Percentiles rank a stretch among this genome's conserved stretches.
These are phyloP conservation scores for Kwoniella europaea DNA, from an alignment of 768 basidiomycete species.

Conservation along the genomic window DNA sequence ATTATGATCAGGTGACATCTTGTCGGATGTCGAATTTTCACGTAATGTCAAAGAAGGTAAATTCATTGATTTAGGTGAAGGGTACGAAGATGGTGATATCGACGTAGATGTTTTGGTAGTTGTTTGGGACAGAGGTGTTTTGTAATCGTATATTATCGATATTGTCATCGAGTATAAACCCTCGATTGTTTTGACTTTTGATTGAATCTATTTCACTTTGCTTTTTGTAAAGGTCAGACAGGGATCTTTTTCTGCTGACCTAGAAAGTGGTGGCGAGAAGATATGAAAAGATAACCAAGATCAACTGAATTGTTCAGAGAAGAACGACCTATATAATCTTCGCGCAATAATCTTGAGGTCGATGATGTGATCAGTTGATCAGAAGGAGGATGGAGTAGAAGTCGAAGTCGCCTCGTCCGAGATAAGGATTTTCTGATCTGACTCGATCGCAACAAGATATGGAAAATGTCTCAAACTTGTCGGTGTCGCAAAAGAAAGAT, in stretches of 20 bases:
- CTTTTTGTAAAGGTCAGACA: too few species aligned
- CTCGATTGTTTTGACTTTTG: not conserved
- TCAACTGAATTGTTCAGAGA: not conserved
- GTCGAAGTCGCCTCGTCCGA: not conserved
- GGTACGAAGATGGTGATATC: slow-evolving; percentile 15
- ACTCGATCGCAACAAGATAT: not conserved
- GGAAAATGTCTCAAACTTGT: not conserved
- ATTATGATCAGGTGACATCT: not conserved
- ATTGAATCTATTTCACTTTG: not conserved
- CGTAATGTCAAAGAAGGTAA: slow-evolving; percentile 8
- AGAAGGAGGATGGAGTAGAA: not conserved
- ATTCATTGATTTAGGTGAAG: slow-evolving; percentile 31
- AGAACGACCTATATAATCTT: too few species aligned
- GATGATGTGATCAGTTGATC: not conserved
- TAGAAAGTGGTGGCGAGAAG: not conserved
- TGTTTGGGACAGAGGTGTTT: not conserved
- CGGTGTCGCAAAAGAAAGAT: not conserved
- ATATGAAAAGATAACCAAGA: not conserved
- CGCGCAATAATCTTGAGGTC: not conserved
- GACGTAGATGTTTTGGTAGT: slow-evolving; percentile 1
- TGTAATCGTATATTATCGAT: slow-evolving; percentile 16
- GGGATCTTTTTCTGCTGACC: too few species aligned
- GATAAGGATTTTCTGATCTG: not conserved
- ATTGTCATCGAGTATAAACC: slow-evolving; percentile 7
- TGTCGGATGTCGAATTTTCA: slow-evolving; percentile 18